A percentile compares a stretch with the other conserved stretches of the same genome.
phyloP scores from a whole-genome alignment of 2,329 filamentous ascomycete species.

The Exophiala aquamarina region DNA sequence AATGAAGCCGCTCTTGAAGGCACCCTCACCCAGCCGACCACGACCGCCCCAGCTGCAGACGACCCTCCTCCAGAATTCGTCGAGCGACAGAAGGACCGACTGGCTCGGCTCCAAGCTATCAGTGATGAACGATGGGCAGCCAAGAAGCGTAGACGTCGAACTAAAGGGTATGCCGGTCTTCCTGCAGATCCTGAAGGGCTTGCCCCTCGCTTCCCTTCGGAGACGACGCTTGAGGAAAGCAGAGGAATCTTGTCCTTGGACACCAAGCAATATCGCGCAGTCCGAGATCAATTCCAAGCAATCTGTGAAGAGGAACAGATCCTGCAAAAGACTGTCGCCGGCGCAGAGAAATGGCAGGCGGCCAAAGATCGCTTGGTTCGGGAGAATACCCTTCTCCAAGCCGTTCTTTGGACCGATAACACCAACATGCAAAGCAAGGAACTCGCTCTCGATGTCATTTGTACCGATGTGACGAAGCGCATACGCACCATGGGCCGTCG shows the following conservation, averaged over 20 bases:
- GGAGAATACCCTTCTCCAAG: constrained; percentile 63
- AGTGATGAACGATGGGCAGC: constrained; percentile 62
- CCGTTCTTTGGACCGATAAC: constrained; percentile 59
- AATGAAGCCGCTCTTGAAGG: constrained; percentile 5
- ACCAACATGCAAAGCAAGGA: constrained; percentile 62
- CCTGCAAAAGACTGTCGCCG: constrained; percentile 73
- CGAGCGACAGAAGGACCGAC: constrained; percentile 55
- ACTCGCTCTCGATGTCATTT: constrained; percentile 75
- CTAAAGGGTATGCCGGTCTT: constrained; percentile 66
- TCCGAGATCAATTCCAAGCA: constrained; percentile 66
- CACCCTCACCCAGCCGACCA: background rate
- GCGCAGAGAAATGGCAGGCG: constrained; percentile 70
- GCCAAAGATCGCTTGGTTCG: constrained; percentile 67
- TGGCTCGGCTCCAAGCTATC: constrained; percentile 57
- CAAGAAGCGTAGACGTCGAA: constrained; percentile 67
- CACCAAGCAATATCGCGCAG: constrained; percentile 60
- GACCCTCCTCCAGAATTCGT: constrained; percentile 47
- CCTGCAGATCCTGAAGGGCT: constrained; percentile 64
- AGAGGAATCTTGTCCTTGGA: constrained; percentile 68
- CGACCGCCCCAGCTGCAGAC: constrained; percentile 2
- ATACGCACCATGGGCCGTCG: constrained; percentile 65
- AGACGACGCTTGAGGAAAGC: constrained; percentile 78
- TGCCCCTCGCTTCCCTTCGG: constrained; percentile 74
- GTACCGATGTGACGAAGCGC: constrained; percentile 77
- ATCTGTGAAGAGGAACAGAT: constrained; percentile 70